Percentiles rank a stretch among this genome's conserved stretches.
Conservation (phyloP, 2,329 filamentous ascomycete genomes). For the Claviceps sorghi region DNA sequence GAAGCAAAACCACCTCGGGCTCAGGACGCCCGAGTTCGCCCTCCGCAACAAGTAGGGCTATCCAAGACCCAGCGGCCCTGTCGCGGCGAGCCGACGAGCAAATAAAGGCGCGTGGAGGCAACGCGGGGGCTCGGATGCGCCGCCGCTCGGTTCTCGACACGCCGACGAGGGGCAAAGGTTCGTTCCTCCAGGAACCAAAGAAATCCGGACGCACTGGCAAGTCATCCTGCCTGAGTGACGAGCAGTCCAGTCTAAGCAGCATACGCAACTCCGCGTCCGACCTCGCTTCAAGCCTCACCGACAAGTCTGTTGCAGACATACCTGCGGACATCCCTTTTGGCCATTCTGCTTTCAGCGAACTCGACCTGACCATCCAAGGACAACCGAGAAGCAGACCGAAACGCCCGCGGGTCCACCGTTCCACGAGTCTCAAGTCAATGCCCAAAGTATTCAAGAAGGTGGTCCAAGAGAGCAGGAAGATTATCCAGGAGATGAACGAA, state of each 20-base stretch:
- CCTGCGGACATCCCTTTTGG: constrained; percentile 46
- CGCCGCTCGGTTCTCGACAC: constrained; percentile 22
- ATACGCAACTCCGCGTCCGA: constrained; percentile 17
- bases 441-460: constrained; percentile 52
- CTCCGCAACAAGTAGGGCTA: constrained; percentile 16
- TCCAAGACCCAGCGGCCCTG: constrained; percentile 11
- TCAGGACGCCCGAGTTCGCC: constrained; percentile 10
- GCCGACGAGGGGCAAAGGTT: constrained; percentile 22
- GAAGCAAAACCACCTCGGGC: constrained; percentile 15
- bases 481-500: constrained; percentile 46
- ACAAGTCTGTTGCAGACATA: constrained; percentile 42
- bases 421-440: constrained; percentile 42
- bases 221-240: constrained; percentile 16
- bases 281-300: constrained; percentile 22
- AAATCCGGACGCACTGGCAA: constrained; percentile 14
- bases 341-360: constrained; percentile 51
- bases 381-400: constrained; percentile 28
- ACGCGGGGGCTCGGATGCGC: constrained; percentile 21
- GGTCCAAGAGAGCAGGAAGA: constrained; percentile 49
- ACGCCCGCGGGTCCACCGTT: constrained; percentile 34
- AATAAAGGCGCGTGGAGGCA: constrained; percentile 10
- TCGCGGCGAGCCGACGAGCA: constrained; percentile 6
- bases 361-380: constrained; percentile 39
- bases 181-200: constrained; percentile 16
- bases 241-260: constrained; percentile 14